Evolutionary conservation across 139 green algal genomes (phyloP).

Genomic region (Tetraselmis chui): DNA sequence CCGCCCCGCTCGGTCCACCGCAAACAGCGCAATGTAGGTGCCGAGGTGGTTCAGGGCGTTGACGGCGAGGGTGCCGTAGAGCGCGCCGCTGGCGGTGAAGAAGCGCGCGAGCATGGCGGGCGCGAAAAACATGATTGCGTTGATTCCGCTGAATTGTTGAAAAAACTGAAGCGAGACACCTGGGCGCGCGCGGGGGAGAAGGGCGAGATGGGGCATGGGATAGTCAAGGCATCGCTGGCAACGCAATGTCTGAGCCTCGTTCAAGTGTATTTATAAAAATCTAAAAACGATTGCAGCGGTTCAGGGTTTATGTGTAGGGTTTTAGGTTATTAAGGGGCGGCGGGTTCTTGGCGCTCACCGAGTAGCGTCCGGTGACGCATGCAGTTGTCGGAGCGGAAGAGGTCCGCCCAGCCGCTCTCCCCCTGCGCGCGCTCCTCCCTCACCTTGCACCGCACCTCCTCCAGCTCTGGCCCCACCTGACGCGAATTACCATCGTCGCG

Average conservation of each 20-base stretch:
- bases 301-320: not conserved
- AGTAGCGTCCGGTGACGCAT: not conserved
- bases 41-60: not conserved
- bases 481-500: too few relatives aligned
- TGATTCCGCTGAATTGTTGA: not conserved
- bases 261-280: not conserved
- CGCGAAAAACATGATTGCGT: not conserved
- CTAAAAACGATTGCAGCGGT: too few relatives aligned
- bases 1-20: not conserved
- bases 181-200: not conserved
- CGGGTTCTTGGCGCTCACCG: not conserved
- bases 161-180: not conserved
- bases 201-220: not conserved
- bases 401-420: not conserved
- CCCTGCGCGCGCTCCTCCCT: not conserved
- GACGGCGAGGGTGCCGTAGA: not conserved
- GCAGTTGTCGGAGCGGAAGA: not conserved
- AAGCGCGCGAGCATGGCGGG: not conserved
- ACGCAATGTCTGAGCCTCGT: not conserved
- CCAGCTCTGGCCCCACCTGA: not conserved
- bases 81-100: not conserved
- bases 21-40: not conserved
- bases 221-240: not conserved
- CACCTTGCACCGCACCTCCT: not conserved
- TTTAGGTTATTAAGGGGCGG: not conserved